These are phyloP conservation scores for Kluyveromyces marxianus DNA, from an alignment of 1,139 yeast genomes.

Conservation along the genomic window DNA sequence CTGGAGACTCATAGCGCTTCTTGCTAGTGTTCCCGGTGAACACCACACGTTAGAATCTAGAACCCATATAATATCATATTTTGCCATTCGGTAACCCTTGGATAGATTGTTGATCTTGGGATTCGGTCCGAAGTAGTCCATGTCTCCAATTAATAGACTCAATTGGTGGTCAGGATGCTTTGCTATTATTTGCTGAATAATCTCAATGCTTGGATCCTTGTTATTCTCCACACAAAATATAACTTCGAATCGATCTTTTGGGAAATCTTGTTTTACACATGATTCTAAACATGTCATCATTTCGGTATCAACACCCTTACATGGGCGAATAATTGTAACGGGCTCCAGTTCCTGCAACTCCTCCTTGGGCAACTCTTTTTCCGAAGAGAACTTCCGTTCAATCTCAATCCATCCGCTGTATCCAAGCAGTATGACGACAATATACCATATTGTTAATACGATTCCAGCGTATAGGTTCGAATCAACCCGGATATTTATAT, in stretches of 20 bases:
- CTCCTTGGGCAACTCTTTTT: constrained; percentile 12
- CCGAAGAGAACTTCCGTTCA: constrained; percentile 31
- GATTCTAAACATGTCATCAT: constrained; percentile 60
- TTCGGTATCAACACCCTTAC: constrained; percentile 79
- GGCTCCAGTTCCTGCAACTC: constrained; percentile 39
- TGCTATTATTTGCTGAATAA: constrained; percentile 43
- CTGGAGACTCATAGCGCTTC: constrained; percentile 54
- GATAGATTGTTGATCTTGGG: constrained; percentile 84
- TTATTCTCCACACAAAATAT: constrained; percentile 66
- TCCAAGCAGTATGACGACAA: constrained; percentile 39
- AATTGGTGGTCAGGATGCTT: constrained; percentile 56
- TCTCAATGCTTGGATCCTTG: constrained; percentile 57
- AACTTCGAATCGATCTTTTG: constrained; percentile 51
- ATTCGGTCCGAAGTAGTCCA: constrained; percentile 67
- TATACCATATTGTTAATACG: constrained; percentile 37
- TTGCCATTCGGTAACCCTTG: constrained; percentile 64
- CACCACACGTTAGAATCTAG: constrained; percentile 86
- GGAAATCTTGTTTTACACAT: constrained; percentile 63
- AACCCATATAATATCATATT: constrained; percentile 76
- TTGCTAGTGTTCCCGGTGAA: constrained; percentile 51
- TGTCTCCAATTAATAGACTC: constrained; percentile 40
- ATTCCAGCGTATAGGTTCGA: not conserved
- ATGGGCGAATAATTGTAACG: constrained; percentile 74
- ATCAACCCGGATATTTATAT: not conserved
- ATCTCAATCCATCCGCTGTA: constrained; percentile 44